Percentiles rank a stretch among this genome's conserved stretches.
Evolutionary conservation across 495 filamentous ascomycete species (phyloP).

Genomic region (Niebla homalea): DNA sequence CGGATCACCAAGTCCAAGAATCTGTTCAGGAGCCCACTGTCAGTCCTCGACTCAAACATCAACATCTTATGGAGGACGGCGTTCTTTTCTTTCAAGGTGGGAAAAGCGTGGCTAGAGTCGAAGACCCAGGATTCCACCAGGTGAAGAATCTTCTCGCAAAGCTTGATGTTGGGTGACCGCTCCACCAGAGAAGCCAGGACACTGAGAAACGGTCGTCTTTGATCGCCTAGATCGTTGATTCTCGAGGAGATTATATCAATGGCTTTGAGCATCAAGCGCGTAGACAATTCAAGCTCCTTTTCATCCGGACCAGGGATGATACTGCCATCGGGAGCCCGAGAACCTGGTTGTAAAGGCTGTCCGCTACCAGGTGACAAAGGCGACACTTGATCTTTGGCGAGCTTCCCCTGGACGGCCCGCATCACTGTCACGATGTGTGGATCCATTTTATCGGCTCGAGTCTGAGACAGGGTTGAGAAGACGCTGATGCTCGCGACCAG

Average conservation of each 20-base stretch:
- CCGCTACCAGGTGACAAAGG: conserved; percentile 37
- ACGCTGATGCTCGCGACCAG: conserved; percentile 81
- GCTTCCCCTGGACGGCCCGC: conserved; percentile 84
- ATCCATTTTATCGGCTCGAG: conserved; percentile 74
- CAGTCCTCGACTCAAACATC: conserved; percentile 71
- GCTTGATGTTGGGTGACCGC: conserved; percentile 67
- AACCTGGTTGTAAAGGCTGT: conserved; percentile 22
- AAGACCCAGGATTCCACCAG: conserved; percentile 98
- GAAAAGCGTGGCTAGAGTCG: conserved; percentile 80
- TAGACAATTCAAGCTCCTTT: conserved; percentile 73
- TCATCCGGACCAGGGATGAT: conserved; percentile 37
- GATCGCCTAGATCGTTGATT: conserved; percentile 88
- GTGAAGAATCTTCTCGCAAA: conserved; percentile 82
- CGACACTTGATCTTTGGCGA: conserved; percentile 86
- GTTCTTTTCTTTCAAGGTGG: conserved; percentile 94
- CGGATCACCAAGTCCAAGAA: conserved; percentile 93
- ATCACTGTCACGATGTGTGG: conserved; percentile 76
- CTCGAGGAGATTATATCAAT: conserved; percentile 82
- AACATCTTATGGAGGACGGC: conserved; percentile 97
- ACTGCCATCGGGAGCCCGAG: conserved; percentile 22
- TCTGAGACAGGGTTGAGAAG: conserved; percentile 77
- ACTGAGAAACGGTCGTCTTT: conserved; percentile 82
- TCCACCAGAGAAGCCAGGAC: conserved; percentile 90
- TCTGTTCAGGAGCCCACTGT: conserved; percentile 71
- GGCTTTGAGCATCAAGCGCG: conserved; percentile 78